These are phyloP conservation scores for Pseudocercospora fijiensis DNA, from an alignment of 2,329 filamentous ascomycete species.

Conservation along the genomic window DNA sequence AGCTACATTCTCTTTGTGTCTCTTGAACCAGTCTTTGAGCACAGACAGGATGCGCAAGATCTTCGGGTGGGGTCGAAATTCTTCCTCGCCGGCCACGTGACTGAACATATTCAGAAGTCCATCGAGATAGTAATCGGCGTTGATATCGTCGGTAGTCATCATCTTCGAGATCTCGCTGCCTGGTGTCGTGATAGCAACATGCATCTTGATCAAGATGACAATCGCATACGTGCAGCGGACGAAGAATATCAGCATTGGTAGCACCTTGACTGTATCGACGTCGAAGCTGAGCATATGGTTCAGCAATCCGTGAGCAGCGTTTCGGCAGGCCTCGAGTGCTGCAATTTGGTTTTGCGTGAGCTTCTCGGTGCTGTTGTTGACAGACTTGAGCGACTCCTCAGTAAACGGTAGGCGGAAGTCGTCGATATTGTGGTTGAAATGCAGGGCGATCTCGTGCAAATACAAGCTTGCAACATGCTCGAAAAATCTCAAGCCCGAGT, in stretches of 20 bases:
- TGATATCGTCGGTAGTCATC: conserved; percentile 49
- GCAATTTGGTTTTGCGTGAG: conserved; percentile 50
- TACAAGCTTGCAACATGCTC: conserved; percentile 52
- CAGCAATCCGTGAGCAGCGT: conserved; percentile 49
- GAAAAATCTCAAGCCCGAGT: conserved; percentile 43
- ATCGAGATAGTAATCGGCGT: conserved; percentile 50
- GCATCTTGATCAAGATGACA: conserved; percentile 61
- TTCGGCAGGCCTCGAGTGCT: conserved; percentile 49
- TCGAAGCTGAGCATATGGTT: conserved; percentile 52
- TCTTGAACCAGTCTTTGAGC: conserved; percentile 47
- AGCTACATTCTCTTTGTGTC: conserved; percentile 36
- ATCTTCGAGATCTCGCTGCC: conserved; percentile 50
- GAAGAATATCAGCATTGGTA: conserved; percentile 48
- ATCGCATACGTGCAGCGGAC: conserved; percentile 58
- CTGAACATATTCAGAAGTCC: conserved; percentile 46
- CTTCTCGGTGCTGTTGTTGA: conserved; percentile 42
- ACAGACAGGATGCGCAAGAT: conserved; percentile 49
- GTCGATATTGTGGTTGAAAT: conserved; percentile 47
- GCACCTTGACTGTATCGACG: conserved; percentile 43
- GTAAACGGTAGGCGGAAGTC: conserved; percentile 49
- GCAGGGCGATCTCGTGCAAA: conserved; percentile 52
- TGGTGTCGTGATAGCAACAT: conserved; percentile 54
- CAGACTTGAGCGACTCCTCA: conserved; percentile 43
- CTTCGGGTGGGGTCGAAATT: conserved; percentile 46
- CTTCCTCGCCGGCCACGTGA: conserved; percentile 23